phyloP scores from a whole-genome alignment of 1,284 basidiomycete genomes.

The Pseudozyma hubeiensis region DNA sequence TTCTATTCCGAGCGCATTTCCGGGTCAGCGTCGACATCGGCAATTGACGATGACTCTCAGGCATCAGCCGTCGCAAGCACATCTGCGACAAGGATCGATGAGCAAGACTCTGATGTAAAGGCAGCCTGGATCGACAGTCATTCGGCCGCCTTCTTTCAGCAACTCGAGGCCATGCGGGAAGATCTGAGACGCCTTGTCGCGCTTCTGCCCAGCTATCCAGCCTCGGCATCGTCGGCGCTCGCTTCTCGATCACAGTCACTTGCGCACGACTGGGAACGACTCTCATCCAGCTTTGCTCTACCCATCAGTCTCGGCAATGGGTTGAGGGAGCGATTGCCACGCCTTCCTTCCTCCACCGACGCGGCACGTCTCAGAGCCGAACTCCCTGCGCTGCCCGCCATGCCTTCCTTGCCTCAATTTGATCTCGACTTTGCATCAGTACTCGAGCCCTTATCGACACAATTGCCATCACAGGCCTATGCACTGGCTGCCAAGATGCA shows the following conservation, averaged over 20 bases:
- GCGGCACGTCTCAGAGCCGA: slow-evolving; percentile 29
- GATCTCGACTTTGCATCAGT: slow-evolving; percentile 48
- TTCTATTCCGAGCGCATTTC: slow-evolving; percentile 42
- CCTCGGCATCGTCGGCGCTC: slow-evolving; percentile 45
- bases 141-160: slow-evolving; percentile 48
- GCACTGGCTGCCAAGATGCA: slow-evolving; percentile 53
- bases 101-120: background rate
- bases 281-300: slow-evolving; percentile 41
- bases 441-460: slow-evolving; percentile 39
- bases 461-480: slow-evolving; percentile 39
- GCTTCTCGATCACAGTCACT: slow-evolving; percentile 51
- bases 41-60: background rate
- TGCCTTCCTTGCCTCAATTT: slow-evolving; percentile 40
- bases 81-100: background rate
- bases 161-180: slow-evolving; percentile 55
- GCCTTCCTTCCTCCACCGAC: slow-evolving; percentile 40
- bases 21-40: slow-evolving; percentile 8
- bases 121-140: slow-evolving; percentile 19
- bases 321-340: slow-evolving; percentile 34
- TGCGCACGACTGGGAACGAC: slow-evolving; percentile 46
- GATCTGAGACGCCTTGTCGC: slow-evolving; percentile 45
- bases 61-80: background rate
- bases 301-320: slow-evolving; percentile 41
- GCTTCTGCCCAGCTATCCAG: slow-evolving; percentile 42
- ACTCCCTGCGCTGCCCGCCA: slow-evolving; percentile 30